Percentiles rank a stretch among this genome's conserved stretches.
phyloP scores from a whole-genome alignment of 2,329 filamentous ascomycete species.

The Grosmannia penicillata region DNA sequence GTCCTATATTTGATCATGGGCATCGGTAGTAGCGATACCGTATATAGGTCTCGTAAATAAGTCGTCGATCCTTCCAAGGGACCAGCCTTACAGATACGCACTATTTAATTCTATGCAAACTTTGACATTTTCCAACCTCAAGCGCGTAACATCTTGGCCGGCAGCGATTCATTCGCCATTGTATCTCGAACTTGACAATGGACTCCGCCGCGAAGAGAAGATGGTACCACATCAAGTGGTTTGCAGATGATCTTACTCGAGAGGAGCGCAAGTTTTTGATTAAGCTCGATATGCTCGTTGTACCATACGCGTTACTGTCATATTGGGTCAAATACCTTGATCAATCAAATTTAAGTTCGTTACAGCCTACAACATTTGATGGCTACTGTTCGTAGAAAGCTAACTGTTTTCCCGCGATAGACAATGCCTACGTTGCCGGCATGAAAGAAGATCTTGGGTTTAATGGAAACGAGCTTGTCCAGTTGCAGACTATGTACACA shows the following conservation, averaged over 20 bases:
- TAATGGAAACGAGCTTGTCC: slow-evolving; percentile 26
- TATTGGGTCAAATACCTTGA: slow-evolving; percentile 42
- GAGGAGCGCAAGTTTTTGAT: slow-evolving; percentile 35
- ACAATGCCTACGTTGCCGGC: slow-evolving; percentile 32
- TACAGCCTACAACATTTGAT: neutral
- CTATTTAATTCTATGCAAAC: too few species aligned
- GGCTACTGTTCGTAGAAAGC: too few species aligned
- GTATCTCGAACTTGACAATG: too few species aligned
- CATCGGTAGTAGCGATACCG: too few species aligned
- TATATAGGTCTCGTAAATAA: too few species aligned
- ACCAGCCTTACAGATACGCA: too few species aligned
- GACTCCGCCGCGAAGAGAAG: too few species aligned
- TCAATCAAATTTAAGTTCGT: slow-evolving; percentile 24
- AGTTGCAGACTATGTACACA: slow-evolving; percentile 30
- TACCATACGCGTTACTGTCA: slow-evolving; percentile 38
- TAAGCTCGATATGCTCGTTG: slow-evolving; percentile 40
- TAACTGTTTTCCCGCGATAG: neutral
- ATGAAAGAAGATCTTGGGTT: slow-evolving; percentile 30
- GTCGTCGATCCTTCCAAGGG: too few species aligned
- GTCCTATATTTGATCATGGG: too few species aligned
- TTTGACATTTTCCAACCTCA: too few species aligned
- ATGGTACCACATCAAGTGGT: slow-evolving; percentile 31
- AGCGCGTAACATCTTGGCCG: too few species aligned
- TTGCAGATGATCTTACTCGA: slow-evolving; percentile 29
- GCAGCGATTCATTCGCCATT: too few species aligned